Conservation (phyloP, 2,329 filamentous ascomycete genomes). For the Fusarium sp. region DNA sequence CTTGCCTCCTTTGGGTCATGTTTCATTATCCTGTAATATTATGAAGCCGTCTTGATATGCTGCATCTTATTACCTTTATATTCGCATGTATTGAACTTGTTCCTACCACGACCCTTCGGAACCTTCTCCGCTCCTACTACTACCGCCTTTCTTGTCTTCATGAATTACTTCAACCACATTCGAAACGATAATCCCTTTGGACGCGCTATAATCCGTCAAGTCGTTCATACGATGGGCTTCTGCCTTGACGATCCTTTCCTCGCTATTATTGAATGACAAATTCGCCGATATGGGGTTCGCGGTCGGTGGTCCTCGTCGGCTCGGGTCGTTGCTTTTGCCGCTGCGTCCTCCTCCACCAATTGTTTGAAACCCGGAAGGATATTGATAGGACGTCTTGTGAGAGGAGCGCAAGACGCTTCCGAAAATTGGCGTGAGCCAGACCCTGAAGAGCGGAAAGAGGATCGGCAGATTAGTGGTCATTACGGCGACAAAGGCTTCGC, state of each 20-base stretch:
- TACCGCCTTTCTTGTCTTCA: constrained; percentile 32
- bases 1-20: neutral
- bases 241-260: constrained; percentile 55
- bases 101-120: constrained; percentile 26
- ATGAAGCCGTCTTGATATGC: neutral
- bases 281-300: constrained; percentile 50
- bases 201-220: constrained; percentile 17
- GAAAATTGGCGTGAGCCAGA: constrained; percentile 50
- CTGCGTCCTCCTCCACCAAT: constrained; percentile 53
- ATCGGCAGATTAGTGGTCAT: constrained; percentile 55
- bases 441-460: constrained; percentile 56
- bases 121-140: neutral
- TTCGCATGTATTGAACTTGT: rapidly evolving
- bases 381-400: constrained; percentile 50
- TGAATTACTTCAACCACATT: constrained; percentile 52
- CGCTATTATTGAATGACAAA: constrained; percentile 52
- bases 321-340: constrained; percentile 43
- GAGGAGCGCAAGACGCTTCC: constrained; percentile 49
- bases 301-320: constrained; percentile 46
- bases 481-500: constrained; percentile 55
- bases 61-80: too few species aligned
- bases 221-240: constrained; percentile 52
- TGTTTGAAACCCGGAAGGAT: constrained; percentile 52
- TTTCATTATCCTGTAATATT: too few species aligned
- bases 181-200: constrained; percentile 53